Conservation (phyloP, 202 grass and related monocot genomes). For the Dendrocalamus latiflorus region DNA sequence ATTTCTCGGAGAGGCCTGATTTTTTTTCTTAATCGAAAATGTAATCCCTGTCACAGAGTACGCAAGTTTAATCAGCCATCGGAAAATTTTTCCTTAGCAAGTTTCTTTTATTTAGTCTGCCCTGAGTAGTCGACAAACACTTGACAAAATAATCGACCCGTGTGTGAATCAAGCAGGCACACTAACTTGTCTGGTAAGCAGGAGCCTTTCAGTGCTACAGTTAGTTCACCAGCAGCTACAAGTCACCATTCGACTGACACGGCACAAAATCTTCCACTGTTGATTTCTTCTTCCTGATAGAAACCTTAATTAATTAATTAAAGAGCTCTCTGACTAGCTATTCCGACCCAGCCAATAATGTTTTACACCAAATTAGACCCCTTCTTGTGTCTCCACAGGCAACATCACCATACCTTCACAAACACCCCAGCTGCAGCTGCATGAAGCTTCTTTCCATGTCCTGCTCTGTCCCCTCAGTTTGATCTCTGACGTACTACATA, state of each 20-base stretch:
- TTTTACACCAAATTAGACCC: background rate
- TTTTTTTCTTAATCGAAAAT: too few relatives aligned
- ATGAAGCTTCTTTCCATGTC: background rate
- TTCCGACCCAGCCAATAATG: background rate
- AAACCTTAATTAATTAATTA: background rate
- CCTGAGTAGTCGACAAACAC: too few relatives aligned
- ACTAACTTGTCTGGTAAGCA: too few relatives aligned
- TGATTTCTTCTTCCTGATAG: background rate
- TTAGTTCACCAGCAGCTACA: background rate
- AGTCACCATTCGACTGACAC: background rate
- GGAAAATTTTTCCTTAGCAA: too few relatives aligned
- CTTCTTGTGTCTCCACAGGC: background rate
- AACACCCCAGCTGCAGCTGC: background rate
- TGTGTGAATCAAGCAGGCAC: too few relatives aligned
- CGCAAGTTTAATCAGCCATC: too few relatives aligned
- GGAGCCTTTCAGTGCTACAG: too few relatives aligned
- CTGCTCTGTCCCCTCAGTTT: background rate
- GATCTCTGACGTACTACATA: background rate
- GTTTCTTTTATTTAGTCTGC: too few relatives aligned
- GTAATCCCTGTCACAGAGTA: too few relatives aligned
- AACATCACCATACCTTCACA: background rate
- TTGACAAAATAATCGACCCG: too few relatives aligned
- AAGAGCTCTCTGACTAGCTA: background rate
- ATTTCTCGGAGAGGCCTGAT: too few relatives aligned
- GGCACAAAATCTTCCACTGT: background rate